These are phyloP conservation scores for Epichloe bromicola DNA, from an alignment of 2,329 filamentous ascomycete species.

Conservation along the genomic window DNA sequence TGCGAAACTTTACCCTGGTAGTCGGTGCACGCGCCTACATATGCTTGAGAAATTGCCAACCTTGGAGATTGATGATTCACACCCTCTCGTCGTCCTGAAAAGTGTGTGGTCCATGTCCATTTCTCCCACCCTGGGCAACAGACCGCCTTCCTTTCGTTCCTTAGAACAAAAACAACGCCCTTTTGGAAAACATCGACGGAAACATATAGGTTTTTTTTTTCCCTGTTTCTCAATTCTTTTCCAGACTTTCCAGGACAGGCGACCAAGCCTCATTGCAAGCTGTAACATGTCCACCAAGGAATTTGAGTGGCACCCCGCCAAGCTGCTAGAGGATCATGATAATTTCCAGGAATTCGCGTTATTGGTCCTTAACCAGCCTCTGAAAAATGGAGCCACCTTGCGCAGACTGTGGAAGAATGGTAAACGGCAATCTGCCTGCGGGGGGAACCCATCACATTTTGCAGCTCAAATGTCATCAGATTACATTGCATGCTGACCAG, in stretches of 20 bases:
- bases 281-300: constrained; percentile 12
- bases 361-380: constrained; percentile 39
- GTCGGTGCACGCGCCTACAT: too few relatives aligned
- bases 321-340: constrained; percentile 22
- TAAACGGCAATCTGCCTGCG: constrained; percentile 14
- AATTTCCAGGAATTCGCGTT: constrained; percentile 27
- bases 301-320: constrained; percentile 28
- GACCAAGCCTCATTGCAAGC: not conserved
- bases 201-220: too few relatives aligned
- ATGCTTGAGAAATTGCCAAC: too few relatives aligned
- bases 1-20: too few relatives aligned
- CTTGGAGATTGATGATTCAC: too few relatives aligned
- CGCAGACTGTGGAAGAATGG: constrained; percentile 37
- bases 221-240: too few relatives aligned
- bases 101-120: too few relatives aligned
- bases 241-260: too few relatives aligned
- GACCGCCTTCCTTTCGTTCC: not conserved
- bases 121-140: too few relatives aligned
- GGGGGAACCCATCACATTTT: too few relatives aligned
- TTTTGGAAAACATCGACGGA: not conserved
- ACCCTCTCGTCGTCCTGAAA: too few relatives aligned
- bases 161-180: not conserved
- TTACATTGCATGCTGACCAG: not conserved
- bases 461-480: too few relatives aligned
- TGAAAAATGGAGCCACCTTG: constrained; percentile 32